Conservation (phyloP, 495 filamentous ascomycete species). For the Tirmania nivea region DNA sequence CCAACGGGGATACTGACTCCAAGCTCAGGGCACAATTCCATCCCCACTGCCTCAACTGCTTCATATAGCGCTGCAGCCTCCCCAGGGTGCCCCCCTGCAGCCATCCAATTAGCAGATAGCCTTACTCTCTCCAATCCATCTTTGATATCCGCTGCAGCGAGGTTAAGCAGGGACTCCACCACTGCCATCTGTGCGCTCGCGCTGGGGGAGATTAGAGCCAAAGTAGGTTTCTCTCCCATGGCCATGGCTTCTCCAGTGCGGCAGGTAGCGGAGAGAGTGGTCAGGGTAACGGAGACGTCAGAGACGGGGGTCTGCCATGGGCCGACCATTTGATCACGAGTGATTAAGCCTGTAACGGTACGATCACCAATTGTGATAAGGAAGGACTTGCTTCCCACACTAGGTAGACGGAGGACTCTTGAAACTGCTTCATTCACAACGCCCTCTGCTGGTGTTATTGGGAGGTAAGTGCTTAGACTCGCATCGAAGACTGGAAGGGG, state of each 20-base stretch:
- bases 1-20: slow-evolving; percentile 87
- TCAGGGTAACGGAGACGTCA: slow-evolving; percentile 77
- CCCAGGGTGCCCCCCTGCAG: slow-evolving; percentile 74
- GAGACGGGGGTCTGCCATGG: slow-evolving; percentile 91
- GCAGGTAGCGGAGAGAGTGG: slow-evolving; percentile 47
- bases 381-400: slow-evolving; percentile 89
- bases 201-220: slow-evolving; percentile 75
- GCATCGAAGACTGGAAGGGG: slow-evolving; percentile 52
- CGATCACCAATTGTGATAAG: slow-evolving; percentile 91
- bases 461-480: slow-evolving; percentile 36
- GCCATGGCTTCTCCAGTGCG: slow-evolving; percentile 87
- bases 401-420: slow-evolving; percentile 60
- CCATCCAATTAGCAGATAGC: slow-evolving; percentile 97
- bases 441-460: slow-evolving; percentile 39
- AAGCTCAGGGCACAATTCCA: slow-evolving; percentile 61
- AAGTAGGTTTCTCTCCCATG: slow-evolving; percentile 80
- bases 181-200: slow-evolving; percentile 96
- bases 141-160: slow-evolving; percentile 66
- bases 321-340: slow-evolving; percentile 87
- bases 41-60: slow-evolving; percentile 76
- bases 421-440: slow-evolving; percentile 53
- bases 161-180: slow-evolving; percentile 78
- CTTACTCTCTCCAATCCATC: slow-evolving; percentile 56
- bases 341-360: slow-evolving; percentile 70
- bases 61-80: slow-evolving; percentile 90